Percentiles rank a stretch among this genome's conserved stretches.
These are phyloP conservation scores for Aspergillus sp. DNA, from an alignment of 2,329 filamentous ascomycete genomes.

Conservation along the genomic window DNA sequence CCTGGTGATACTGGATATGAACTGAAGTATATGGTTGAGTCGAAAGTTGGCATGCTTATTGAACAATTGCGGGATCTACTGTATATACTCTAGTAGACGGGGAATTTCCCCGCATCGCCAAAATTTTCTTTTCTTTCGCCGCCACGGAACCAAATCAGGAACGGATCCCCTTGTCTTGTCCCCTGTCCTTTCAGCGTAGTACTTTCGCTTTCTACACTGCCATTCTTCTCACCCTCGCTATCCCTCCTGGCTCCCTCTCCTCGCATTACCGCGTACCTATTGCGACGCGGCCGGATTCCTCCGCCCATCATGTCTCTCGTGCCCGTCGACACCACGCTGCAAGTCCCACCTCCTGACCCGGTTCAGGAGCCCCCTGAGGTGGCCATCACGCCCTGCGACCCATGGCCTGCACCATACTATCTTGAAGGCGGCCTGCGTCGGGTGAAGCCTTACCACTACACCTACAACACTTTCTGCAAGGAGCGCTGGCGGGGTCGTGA, in stretches of 20 bases:
- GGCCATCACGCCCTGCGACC: conserved; percentile 41
- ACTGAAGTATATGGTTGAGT: too few species aligned
- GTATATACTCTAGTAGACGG: not conserved
- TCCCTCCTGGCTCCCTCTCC: conserved; percentile 40
- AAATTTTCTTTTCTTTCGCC: conserved; percentile 4
- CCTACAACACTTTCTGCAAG: conserved; percentile 94
- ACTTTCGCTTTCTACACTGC: not conserved
- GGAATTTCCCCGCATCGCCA: conserved; percentile 10
- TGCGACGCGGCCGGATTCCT: conserved; percentile 37
- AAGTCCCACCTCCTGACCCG: conserved; percentile 30
- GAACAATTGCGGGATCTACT: too few species aligned
- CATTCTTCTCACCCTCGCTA: not conserved
- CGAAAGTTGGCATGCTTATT: too few species aligned
- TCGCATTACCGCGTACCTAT: conserved; percentile 43
- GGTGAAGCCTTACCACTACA: conserved; percentile 84
- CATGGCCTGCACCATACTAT: conserved; percentile 73
- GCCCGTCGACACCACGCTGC: conserved; percentile 30
- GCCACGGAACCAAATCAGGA: not conserved
- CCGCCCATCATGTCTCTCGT: conserved; percentile 42
- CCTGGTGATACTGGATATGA: too few species aligned
- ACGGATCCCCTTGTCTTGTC: not conserved
- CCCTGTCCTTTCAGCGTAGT: not conserved
- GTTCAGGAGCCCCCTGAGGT: conserved; percentile 22
- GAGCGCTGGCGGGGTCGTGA: conserved; percentile 83
- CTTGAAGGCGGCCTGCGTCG: conserved; percentile 80